phyloP scores from a whole-genome alignment of 2,329 filamentous ascomycete species.

The Septoria petroselini region DNA sequence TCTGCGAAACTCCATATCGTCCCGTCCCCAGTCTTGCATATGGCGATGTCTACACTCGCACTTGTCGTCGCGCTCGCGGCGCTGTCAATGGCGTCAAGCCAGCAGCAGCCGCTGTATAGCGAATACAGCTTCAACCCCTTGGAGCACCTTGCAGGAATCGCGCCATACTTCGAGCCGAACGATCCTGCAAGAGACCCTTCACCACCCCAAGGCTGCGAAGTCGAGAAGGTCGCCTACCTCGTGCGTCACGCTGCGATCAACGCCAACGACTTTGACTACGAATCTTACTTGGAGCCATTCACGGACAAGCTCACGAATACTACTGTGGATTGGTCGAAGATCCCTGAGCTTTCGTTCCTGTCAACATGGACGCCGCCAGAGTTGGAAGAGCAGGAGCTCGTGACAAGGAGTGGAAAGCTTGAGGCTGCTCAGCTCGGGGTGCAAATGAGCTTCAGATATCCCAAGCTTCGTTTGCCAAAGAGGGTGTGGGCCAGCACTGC shows the following conservation, averaged over 20 bases:
- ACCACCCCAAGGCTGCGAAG: conserved; percentile 52
- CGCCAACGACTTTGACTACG: conserved; percentile 53
- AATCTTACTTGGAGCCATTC: conserved; percentile 52
- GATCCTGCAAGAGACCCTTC: conserved; percentile 48
- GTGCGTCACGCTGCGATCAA: conserved; percentile 53
- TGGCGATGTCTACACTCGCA: conserved; percentile 17
- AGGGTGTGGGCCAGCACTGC: conserved; percentile 63
- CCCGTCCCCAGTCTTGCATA: not conserved
- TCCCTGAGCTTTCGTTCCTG: conserved; percentile 57
- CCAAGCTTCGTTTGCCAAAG: conserved; percentile 51
- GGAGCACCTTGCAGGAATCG: conserved; percentile 50
- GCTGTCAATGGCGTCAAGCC: conserved; percentile 23
- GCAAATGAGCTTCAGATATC: conserved; percentile 58
- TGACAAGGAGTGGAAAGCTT: conserved; percentile 60
- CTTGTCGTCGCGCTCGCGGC: conserved; percentile 21
- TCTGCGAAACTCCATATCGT: too few species aligned
- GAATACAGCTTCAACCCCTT: conserved; percentile 48
- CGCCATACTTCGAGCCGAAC: conserved; percentile 51
- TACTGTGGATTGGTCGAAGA: conserved; percentile 56
- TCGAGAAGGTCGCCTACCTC: conserved; percentile 50
- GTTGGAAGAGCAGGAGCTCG: conserved; percentile 55
- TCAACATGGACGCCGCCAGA: conserved; percentile 54
- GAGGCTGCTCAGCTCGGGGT: conserved; percentile 60
- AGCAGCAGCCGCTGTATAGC: conserved; percentile 33
- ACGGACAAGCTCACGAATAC: conserved; percentile 58